Percentiles rank a stretch among this genome's conserved stretches.
Evolutionary conservation across 805 yeast genomes (phyloP).

Genomic region (Starmerella roubikii): DNA sequence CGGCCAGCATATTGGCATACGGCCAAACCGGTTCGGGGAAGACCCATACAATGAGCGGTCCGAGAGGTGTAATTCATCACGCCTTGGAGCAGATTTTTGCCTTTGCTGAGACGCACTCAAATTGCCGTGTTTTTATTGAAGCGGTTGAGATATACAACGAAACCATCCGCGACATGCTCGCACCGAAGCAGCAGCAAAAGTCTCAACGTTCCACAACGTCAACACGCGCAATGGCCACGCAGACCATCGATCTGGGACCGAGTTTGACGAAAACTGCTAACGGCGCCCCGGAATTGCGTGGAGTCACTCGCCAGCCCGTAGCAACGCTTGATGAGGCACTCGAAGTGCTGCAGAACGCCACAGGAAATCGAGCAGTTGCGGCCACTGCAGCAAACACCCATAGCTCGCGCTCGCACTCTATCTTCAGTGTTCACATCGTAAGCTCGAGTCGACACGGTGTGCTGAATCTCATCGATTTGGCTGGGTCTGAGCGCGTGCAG

Average conservation of each 20-base stretch:
- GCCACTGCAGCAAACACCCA: constrained; percentile 67
- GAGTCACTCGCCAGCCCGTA: no score
- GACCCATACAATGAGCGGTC: constrained; percentile 73
- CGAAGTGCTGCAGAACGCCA: constrained; percentile 40
- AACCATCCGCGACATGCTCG: constrained; percentile 54
- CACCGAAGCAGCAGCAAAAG: no score
- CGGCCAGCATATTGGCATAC: constrained; percentile 89
- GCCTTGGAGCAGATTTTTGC: constrained; percentile 60
- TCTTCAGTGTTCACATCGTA: constrained; percentile 48
- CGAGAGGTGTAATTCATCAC: constrained; percentile 69
- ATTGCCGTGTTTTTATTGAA: constrained; percentile 45
- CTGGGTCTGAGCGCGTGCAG: constrained; percentile 81
- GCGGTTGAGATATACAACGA: constrained; percentile 88
- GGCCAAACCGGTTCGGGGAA: constrained; percentile 97
- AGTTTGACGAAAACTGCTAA: no score
- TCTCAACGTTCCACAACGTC: no score
- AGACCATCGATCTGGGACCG: no score
- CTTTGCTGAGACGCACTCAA: constrained; percentile 31
- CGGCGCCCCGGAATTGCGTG: no score
- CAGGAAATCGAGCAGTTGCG: constrained; percentile 57
- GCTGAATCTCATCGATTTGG: constrained; percentile 74
- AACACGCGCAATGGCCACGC: background rate
- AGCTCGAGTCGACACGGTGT: constrained; percentile 42
- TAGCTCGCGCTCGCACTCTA: constrained; percentile 85
- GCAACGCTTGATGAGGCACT: constrained; percentile 29